These are phyloP conservation scores for Trichoderma cornu-damae DNA, from an alignment of 2,329 filamentous ascomycete species.

Conservation along the genomic window DNA sequence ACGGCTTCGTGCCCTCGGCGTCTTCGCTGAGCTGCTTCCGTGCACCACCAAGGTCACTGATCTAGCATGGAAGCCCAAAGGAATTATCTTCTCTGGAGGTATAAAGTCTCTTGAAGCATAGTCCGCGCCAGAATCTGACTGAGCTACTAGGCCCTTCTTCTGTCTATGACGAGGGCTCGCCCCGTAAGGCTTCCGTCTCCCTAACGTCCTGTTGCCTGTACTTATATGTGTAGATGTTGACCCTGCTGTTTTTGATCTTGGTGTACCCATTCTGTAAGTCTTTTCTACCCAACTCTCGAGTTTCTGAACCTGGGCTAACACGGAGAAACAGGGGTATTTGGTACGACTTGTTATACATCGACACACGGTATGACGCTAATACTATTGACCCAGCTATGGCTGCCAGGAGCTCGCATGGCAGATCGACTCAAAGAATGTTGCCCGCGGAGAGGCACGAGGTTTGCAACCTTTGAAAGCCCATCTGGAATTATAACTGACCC, in stretches of 20 bases:
- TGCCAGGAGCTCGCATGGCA: constrained; percentile 59
- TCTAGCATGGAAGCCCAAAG: constrained; percentile 72
- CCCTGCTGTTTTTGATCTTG: constrained; percentile 62
- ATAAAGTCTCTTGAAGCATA: too few species aligned
- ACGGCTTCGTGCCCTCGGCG: too few species aligned
- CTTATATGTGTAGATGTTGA: too few species aligned
- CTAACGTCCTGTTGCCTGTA: too few species aligned
- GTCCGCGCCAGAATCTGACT: too few species aligned
- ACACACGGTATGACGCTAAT: constrained; percentile 1
- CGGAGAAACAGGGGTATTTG: too few species aligned
- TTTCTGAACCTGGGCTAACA: too few species aligned
- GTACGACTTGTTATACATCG: constrained; percentile 18
- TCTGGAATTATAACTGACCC: background rate
- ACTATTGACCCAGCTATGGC: constrained; percentile 3
- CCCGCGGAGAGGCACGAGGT: constrained; percentile 21
- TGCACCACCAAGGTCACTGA: constrained; percentile 78
- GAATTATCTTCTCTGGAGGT: constrained; percentile 60
- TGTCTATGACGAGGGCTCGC: constrained; percentile 74
- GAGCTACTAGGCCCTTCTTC: too few species aligned
- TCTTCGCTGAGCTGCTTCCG: too few species aligned
- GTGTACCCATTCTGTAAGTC: constrained; percentile 55
- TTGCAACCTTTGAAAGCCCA: background rate
- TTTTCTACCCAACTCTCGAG: too few species aligned
- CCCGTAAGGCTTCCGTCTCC: constrained; percentile 34
- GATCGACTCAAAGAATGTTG: constrained; percentile 56